These are phyloP conservation scores for Phylloboletellus chloephorus DNA, from an alignment of 1,284 basidiomycete genomes.

Conservation along the genomic window DNA sequence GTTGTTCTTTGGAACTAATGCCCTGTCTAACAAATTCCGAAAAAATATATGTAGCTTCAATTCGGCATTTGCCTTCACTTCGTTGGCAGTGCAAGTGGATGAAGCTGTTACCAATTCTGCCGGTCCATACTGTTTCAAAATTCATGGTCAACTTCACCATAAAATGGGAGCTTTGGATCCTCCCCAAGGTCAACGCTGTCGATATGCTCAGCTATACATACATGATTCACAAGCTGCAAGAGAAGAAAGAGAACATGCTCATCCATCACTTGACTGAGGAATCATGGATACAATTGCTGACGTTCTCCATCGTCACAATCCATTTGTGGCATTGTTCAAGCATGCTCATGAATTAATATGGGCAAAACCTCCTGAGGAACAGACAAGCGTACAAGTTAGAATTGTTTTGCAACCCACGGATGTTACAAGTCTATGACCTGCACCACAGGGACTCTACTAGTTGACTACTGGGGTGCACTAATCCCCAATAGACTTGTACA, in stretches of 20 bases:
- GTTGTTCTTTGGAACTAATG: constrained; percentile 11
- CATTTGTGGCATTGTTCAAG: constrained; percentile 21
- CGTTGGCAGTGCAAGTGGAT: constrained; percentile 33
- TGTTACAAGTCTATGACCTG: no score
- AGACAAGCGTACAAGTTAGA: constrained; percentile 1
- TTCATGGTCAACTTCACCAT: constrained; percentile 38
- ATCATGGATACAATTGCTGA: no score
- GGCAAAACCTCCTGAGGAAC: constrained; percentile 9
- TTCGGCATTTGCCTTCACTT: constrained; percentile 38
- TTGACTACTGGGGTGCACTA: no score
- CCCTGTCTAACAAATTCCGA: constrained; percentile 18
- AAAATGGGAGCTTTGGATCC: constrained; percentile 31
- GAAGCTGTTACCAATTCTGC: constrained; percentile 24
- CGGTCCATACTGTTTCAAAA: constrained; percentile 33
- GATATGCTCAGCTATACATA: constrained; percentile 39
- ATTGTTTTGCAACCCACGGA: constrained; percentile 9
- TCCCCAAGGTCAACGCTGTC: constrained; percentile 14
- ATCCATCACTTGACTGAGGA: no score
- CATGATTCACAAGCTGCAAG: constrained; percentile 31
- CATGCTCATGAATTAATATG: constrained; percentile 22
- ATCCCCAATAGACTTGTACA: no score
- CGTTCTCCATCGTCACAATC: constrained; percentile 32
- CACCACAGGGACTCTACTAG: no score
- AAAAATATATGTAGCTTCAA: constrained; percentile 36
- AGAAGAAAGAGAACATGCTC: no score